Conservation (phyloP, 129 eudicot genomes). For the Flaveria robusta region DNA sequence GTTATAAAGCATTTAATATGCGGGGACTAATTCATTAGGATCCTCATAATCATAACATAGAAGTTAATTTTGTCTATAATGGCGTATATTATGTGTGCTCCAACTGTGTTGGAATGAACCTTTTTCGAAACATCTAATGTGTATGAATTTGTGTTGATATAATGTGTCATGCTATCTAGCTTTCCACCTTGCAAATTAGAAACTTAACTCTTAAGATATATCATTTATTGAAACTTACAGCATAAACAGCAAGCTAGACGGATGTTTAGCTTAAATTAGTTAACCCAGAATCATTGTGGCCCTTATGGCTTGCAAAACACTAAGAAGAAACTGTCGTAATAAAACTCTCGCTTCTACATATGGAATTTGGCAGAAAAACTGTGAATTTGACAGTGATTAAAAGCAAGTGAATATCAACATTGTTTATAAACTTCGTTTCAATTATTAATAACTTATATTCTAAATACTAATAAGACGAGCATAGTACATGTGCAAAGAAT, state of each 20-base stretch:
- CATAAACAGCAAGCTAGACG: background rate
- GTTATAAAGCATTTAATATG: background rate
- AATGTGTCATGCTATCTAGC: background rate
- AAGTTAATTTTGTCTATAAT: background rate
- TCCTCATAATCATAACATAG: background rate
- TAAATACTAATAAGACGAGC: background rate
- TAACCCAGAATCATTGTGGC: background rate
- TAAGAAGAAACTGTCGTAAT: background rate
- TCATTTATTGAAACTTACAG: background rate
- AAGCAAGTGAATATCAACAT: conserved; percentile 4
- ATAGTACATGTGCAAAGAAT: background rate
- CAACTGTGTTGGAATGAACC: background rate
- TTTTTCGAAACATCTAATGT: background rate
- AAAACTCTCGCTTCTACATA: background rate
- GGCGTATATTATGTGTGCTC: conserved; percentile 1
- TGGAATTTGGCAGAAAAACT: background rate
- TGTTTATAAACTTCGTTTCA: conserved; percentile 4
- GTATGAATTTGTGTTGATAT: background rate
- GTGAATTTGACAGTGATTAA: background rate
- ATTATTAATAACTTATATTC: background rate
- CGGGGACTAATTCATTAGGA: background rate
- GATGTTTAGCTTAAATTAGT: background rate
- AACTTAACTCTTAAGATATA: background rate
- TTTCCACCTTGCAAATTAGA: background rate
- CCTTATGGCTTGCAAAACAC: background rate